Conservation (phyloP, 1,284 basidiomycete species). For the Waitea zeae region DNA sequence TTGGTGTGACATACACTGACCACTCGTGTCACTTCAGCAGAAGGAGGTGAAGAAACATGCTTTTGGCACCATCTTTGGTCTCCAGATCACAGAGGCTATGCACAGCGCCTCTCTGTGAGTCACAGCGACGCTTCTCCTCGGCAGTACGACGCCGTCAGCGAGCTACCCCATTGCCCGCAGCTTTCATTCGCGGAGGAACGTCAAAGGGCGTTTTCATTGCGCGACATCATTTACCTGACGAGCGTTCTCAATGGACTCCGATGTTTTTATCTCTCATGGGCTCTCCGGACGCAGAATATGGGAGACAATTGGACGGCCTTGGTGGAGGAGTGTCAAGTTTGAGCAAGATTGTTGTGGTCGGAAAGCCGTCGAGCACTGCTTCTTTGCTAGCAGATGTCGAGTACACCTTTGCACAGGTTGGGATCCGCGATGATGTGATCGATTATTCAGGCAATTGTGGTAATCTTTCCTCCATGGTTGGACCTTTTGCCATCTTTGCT, state of each 20-base stretch:
- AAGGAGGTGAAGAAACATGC: too few relatives aligned
- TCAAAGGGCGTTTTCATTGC: slow-evolving; percentile 65
- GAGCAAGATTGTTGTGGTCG: slow-evolving; percentile 67
- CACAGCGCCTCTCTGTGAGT: too few relatives aligned
- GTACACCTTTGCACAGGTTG: slow-evolving; percentile 45
- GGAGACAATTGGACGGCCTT: slow-evolving; percentile 69
- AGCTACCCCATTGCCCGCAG: slow-evolving; percentile 36
- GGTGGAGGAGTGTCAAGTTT: slow-evolving; percentile 69
- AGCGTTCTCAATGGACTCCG: slow-evolving; percentile 30
- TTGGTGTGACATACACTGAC: too few relatives aligned
- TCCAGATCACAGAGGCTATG: too few relatives aligned
- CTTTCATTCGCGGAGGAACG: slow-evolving; percentile 58
- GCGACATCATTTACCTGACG: slow-evolving; percentile 28
- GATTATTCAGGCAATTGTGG: slow-evolving; percentile 59
- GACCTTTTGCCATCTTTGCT: slow-evolving; percentile 48
- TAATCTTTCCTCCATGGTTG: slow-evolving; percentile 50
- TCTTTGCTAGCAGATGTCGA: slow-evolving; percentile 29
- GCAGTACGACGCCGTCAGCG: too few relatives aligned
- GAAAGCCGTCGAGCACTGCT: slow-evolving; percentile 21
- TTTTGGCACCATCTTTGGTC: too few relatives aligned
- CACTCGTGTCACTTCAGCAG: too few relatives aligned
- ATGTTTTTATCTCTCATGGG: slow-evolving; percentile 73
- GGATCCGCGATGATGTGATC: slow-evolving; percentile 34
- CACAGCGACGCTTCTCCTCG: too few relatives aligned
- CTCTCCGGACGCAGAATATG: slow-evolving; percentile 57